Evolutionary conservation across 2,329 filamentous ascomycete genomes (phyloP).

Genomic region (Biscogniauxia sp.): DNA sequence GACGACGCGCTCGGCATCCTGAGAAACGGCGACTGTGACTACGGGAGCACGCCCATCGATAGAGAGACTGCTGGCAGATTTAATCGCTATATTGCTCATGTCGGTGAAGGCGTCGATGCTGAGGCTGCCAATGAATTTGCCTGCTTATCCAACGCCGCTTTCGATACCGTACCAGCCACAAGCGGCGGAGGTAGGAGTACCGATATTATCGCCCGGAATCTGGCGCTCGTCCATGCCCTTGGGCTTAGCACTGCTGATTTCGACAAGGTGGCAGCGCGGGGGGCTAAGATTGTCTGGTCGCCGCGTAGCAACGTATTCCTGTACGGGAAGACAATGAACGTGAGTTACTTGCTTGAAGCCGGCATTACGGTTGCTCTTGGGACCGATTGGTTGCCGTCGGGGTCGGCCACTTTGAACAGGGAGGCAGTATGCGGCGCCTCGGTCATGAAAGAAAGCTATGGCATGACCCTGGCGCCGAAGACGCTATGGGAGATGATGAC

Average conservation of each 20-base stretch:
- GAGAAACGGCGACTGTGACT: constrained; percentile 28
- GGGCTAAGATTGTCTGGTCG: constrained; percentile 30
- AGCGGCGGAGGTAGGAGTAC: constrained; percentile 23
- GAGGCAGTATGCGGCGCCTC: constrained; percentile 23
- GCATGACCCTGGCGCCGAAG: constrained; percentile 15
- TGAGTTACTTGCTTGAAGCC: constrained; percentile 22
- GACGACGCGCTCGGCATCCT: constrained; percentile 22
- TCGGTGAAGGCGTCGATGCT: constrained; percentile 29
- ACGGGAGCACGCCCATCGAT: constrained; percentile 20
- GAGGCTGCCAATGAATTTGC: constrained; percentile 30
- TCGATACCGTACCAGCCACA: constrained; percentile 17
- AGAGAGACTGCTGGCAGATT: constrained; percentile 9
- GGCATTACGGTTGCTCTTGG: constrained; percentile 30
- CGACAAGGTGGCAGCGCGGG: constrained; percentile 27
- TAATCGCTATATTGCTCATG: constrained; percentile 26
- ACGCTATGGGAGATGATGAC: constrained; percentile 38
- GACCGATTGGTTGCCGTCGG: constrained; percentile 30
- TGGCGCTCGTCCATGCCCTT: constrained; percentile 29
- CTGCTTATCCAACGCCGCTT: constrained; percentile 26
- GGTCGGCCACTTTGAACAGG: constrained; percentile 28
- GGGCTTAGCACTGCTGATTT: constrained; percentile 23
- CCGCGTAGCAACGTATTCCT: constrained; percentile 30
- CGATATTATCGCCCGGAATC: constrained; percentile 27
- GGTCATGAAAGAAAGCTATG: constrained; percentile 14
- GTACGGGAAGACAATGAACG: constrained; percentile 30